Evolutionary conservation across 371 early-diverging fungal species (phyloP).

Genomic region (Batrachochytrium dendrobatidis): DNA sequence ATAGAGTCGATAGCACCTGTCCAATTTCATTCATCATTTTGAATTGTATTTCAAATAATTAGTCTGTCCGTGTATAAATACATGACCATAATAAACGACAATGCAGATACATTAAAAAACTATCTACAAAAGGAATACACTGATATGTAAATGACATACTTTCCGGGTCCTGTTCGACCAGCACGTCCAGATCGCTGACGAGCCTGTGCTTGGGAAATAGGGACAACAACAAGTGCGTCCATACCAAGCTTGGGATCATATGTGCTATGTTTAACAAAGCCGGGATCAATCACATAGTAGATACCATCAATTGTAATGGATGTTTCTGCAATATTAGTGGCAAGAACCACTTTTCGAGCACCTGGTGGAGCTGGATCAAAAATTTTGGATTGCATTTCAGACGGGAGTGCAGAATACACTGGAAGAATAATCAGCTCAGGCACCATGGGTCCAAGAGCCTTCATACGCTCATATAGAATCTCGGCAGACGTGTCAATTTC

Average conservation of each 20-base stretch:
- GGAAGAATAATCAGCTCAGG: conserved; percentile 91
- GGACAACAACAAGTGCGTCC: conserved; percentile 87
- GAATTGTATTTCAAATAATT: too few species aligned
- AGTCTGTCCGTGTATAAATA: background rate
- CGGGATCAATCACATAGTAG: conserved; percentile 96
- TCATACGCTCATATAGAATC: conserved; percentile 89
- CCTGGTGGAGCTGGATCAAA: conserved; percentile 93
- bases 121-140: background rate
- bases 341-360: conserved; percentile 90
- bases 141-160: conserved; percentile 37
- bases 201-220: conserved; percentile 95
- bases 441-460: conserved; percentile 86
- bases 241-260: conserved; percentile 91
- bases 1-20: conserved; percentile 77
- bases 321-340: conserved; percentile 99
- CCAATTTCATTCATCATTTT: background rate
- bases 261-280: conserved; percentile 96
- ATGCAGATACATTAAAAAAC: background rate
- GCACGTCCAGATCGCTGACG: conserved; percentile 98
- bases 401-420: conserved; percentile 89
- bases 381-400: conserved; percentile 88
- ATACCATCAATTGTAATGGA: conserved; percentile 99
- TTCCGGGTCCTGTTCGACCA: conserved; percentile 95
- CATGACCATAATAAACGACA: background rate
- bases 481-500: conserved; percentile 90